Percentiles rank a stretch among this genome's conserved stretches.
Evolutionary conservation across 306 rosid genomes (phyloP).

Genomic region (Quercus cerris): DNA sequence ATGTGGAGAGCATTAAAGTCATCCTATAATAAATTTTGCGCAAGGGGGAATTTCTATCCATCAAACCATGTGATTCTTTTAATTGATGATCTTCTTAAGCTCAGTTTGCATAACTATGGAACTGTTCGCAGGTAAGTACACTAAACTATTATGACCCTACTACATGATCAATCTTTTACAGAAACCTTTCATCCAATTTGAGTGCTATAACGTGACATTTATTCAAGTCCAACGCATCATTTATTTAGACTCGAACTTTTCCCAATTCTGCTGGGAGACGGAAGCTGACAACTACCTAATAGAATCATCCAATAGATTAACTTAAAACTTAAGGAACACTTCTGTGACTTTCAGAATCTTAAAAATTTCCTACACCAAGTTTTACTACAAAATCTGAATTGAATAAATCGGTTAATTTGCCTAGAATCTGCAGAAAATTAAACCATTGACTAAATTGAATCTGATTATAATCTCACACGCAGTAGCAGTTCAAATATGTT

Average conservation of each 20-base stretch:
- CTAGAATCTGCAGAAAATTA: background rate
- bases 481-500: background rate
- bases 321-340: background rate
- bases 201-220: background rate
- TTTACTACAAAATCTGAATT: background rate
- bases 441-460: background rate
- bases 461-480: background rate
- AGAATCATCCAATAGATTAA: background rate
- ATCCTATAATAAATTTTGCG: constrained; percentile 76
- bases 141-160: background rate
- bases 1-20: constrained; percentile 98
- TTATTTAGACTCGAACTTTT: background rate
- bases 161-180: background rate
- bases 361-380: background rate
- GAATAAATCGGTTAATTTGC: background rate
- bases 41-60: constrained; percentile 63
- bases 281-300: background rate
- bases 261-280: background rate
- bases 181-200: background rate
- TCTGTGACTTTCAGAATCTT: background rate
- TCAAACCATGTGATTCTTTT: constrained; percentile 70
- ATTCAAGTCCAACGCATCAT: background rate
- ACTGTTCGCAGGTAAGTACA: constrained; percentile 86
- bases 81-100: constrained; percentile 81
- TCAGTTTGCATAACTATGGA: constrained; percentile 84